Conservation (phyloP, 2,329 filamentous ascomycete species). For the Fusarium succisae region DNA sequence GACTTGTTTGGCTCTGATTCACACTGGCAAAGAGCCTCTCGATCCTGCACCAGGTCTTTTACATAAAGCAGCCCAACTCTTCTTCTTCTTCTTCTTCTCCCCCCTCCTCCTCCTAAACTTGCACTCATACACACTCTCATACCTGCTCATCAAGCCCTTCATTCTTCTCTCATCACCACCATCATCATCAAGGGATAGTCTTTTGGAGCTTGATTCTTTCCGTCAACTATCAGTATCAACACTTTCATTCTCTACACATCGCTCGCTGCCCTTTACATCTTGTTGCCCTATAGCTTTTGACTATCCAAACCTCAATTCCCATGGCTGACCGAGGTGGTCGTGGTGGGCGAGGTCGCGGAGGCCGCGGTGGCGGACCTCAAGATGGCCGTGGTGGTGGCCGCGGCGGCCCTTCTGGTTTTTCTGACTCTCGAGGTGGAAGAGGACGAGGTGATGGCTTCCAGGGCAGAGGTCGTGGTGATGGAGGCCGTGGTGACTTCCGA, state of each 20-base stretch:
- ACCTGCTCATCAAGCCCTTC: background rate
- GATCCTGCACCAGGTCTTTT: background rate
- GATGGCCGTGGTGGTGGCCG: conserved; percentile 29
- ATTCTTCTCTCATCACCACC: background rate
- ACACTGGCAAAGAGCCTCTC: background rate
- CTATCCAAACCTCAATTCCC: background rate
- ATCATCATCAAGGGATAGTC: background rate
- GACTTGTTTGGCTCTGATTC: conserved; percentile 2
- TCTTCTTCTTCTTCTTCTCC: background rate
- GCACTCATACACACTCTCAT: background rate
- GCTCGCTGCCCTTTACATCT: background rate
- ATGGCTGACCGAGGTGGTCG: conserved; percentile 43
- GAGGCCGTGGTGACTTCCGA: conserved; percentile 20
- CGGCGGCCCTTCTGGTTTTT: conserved; percentile 5
- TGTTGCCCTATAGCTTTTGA: background rate
- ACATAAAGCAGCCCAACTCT: conserved; percentile 3
- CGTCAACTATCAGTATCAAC: background rate
- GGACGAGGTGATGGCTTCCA: conserved; percentile 28
- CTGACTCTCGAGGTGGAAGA: conserved; percentile 31
- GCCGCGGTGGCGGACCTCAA: conserved; percentile 19
- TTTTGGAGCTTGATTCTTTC: background rate
- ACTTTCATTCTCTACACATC: background rate
- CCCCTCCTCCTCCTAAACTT: background rate
- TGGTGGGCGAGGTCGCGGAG: conserved; percentile 37
- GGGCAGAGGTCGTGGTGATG: conserved; percentile 7